A percentile compares a stretch with the other conserved stretches of the same genome.
Evolutionary conservation across 2,329 filamentous ascomycete genomes (phyloP).

Genomic region (Endocalyx cinctus): DNA sequence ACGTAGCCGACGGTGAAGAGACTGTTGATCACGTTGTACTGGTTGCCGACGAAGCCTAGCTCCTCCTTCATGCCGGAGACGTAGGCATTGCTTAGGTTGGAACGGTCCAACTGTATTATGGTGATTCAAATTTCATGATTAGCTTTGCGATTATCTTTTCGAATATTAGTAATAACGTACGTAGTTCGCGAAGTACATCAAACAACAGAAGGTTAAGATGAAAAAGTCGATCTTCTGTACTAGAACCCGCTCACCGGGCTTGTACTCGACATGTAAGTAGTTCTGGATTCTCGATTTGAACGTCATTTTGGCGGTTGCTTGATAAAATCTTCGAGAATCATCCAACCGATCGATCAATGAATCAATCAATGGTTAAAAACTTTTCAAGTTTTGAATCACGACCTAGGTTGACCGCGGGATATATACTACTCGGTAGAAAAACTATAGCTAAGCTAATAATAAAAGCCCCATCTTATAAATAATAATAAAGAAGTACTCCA

Average conservation of each 20-base stretch:
- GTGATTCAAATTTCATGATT: too few relatives aligned
- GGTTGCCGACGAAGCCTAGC: constrained; percentile 40
- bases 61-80: constrained; percentile 51
- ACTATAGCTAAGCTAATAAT: too few relatives aligned
- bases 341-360: too few relatives aligned
- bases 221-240: constrained; percentile 60
- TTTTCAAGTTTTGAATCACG: too few relatives aligned
- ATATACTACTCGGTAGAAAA: too few relatives aligned
- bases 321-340: too few relatives aligned
- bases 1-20: constrained; percentile 41
- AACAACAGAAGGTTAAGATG: constrained; percentile 59
- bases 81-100: constrained; percentile 50
- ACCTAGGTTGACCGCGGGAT: too few relatives aligned
- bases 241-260: constrained; percentile 36
- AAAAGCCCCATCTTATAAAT: too few relatives aligned
- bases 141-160: too few relatives aligned
- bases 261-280: constrained; percentile 26
- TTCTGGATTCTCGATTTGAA: constrained; percentile 17
- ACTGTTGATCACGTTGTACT: constrained; percentile 51
- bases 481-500: too few relatives aligned
- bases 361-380: too few relatives aligned
- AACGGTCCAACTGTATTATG: constrained; percentile 46
- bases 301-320: constrained; percentile 11
- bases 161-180: too few relatives aligned
- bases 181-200: constrained; percentile 53